Evolutionary conservation across 2,329 filamentous ascomycete genomes (phyloP).

Genomic region (Zymoseptoria brevis): DNA sequence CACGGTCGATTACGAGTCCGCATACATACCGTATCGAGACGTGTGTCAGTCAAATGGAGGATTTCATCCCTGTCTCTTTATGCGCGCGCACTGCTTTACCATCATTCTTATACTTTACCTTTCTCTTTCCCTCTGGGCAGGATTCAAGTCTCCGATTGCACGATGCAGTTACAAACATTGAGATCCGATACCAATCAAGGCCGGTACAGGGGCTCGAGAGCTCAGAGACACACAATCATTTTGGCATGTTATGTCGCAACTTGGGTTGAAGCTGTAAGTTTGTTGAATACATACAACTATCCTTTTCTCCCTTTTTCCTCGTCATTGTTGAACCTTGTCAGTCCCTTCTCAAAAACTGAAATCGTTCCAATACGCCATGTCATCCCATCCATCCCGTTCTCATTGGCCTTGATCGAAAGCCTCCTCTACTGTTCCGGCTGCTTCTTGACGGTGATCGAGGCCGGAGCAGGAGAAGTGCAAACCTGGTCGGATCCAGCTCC

Average conservation of each 20-base stretch:
- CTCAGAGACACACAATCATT: background rate
- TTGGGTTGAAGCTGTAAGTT: background rate
- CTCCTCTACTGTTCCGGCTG: background rate
- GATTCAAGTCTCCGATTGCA: no score
- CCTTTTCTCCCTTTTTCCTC: background rate
- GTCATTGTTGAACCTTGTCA: background rate
- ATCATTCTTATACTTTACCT: no score
- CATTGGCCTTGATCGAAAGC: background rate
- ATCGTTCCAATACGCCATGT: background rate
- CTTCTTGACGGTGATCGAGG: no score
- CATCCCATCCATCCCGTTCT: background rate
- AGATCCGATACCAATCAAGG: background rate
- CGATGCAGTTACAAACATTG: background rate
- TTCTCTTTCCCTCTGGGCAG: no score
- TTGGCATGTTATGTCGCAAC: background rate
- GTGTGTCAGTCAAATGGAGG: no score
- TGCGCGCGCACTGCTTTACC: no score
- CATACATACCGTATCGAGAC: no score
- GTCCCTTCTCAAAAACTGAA: background rate
- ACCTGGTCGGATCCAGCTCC: no score
- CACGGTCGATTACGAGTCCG: no score
- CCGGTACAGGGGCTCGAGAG: background rate
- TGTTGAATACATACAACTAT: background rate
- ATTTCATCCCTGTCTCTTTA: no score
- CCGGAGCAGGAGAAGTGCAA: no score